Conservation (phyloP, 2,329 filamentous ascomycete genomes). For the Penicillium sp. region DNA sequence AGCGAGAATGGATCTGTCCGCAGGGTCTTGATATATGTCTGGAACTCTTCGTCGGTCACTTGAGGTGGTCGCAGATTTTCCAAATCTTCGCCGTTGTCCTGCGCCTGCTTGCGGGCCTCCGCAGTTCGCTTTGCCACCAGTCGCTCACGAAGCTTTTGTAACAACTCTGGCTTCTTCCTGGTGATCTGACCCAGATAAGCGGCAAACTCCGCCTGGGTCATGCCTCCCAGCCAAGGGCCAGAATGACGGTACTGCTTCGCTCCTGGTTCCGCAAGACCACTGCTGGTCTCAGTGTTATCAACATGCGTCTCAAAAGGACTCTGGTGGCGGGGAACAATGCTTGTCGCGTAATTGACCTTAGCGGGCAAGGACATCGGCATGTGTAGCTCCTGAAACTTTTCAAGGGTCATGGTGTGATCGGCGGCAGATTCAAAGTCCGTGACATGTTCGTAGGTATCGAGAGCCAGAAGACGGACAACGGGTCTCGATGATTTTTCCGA, state of each 20-base stretch:
- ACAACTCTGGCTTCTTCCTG: slow-evolving; percentile 35
- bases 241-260: slow-evolving; percentile 51
- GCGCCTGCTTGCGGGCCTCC: slow-evolving; percentile 33
- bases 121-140: slow-evolving; percentile 29
- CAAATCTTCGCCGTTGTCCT: slow-evolving; percentile 37
- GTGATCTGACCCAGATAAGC: slow-evolving; percentile 45
- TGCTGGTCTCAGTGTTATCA: slow-evolving; percentile 42
- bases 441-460: slow-evolving; percentile 81
- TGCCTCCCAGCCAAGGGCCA: slow-evolving; percentile 54
- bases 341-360: slow-evolving; percentile 28
- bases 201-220: slow-evolving; percentile 52
- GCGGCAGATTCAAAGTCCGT: slow-evolving; percentile 81
- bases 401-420: slow-evolving; percentile 72
- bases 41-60: slow-evolving; percentile 43
- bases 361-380: slow-evolving; percentile 58
- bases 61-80: slow-evolving; percentile 23
- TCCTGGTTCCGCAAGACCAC: slow-evolving; percentile 25
- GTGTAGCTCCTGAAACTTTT: slow-evolving; percentile 80
- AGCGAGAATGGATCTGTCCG: slow-evolving; percentile 42
- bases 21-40: slow-evolving; percentile 41
- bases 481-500: slow-evolving; percentile 63
- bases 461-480: slow-evolving; percentile 65
- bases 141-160: slow-evolving; percentile 32
- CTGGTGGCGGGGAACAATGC: slow-evolving; percentile 25
- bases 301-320: slow-evolving; percentile 39